Evolutionary conservation across 75 land plant genomes (phyloP).

Genomic region (Sequoia sempervirens): DNA sequence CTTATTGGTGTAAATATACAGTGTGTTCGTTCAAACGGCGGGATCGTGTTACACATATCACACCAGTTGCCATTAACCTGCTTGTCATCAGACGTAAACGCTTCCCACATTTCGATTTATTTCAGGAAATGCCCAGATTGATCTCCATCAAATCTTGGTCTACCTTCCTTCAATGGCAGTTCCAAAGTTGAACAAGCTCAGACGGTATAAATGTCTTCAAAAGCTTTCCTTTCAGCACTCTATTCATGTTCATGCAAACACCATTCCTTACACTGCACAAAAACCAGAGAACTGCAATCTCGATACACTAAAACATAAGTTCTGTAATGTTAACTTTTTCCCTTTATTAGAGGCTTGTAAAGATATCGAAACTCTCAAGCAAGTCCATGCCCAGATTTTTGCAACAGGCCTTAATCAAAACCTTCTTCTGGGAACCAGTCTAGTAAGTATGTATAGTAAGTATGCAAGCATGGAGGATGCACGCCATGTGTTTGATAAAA

Average conservation of each 20-base stretch:
- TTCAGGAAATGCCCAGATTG: not conserved
- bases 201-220: not conserved
- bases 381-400: conserved; percentile 6
- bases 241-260: not conserved
- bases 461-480: conserved; percentile 8
- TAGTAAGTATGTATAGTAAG: conserved; percentile 8
- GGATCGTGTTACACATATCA: too few species aligned
- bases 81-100: not conserved
- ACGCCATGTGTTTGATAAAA: conserved; percentile 13
- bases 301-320: not conserved
- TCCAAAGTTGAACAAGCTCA: not conserved
- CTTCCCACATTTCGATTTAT: not conserved
- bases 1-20: too few species aligned
- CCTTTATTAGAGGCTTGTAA: not conserved
- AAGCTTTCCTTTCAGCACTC: not conserved
- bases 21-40: too few species aligned
- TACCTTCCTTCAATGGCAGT: not conserved
- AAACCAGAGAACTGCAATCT: not conserved
- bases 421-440: conserved; percentile 6
- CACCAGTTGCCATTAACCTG: not conserved
- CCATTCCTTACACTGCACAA: not conserved
- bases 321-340: not conserved
- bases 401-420: conserved; percentile 9
- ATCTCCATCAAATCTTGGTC: not conserved
- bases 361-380: not conserved